These are phyloP conservation scores for Thymus quinquecostatus DNA, from an alignment of 257 asterid species.

Conservation along the genomic window DNA sequence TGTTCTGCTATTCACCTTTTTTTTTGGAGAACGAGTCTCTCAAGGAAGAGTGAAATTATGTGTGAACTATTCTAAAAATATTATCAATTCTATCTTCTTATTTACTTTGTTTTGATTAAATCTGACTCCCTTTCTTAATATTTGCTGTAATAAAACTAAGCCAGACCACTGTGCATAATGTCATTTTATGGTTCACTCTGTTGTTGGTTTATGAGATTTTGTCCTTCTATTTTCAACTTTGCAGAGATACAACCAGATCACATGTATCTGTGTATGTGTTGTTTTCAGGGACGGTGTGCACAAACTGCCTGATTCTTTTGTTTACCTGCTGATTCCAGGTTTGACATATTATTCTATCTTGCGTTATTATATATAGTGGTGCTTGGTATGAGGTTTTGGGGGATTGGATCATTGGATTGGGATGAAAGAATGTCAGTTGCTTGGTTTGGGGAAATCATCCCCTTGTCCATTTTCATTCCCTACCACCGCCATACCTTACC, in stretches of 20 bases:
- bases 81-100: no score
- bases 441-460: background rate
- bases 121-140: background rate
- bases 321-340: constrained; percentile 97
- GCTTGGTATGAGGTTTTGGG: background rate
- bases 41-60: background rate
- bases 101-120: background rate
- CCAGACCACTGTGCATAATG: constrained; percentile 8
- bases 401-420: background rate
- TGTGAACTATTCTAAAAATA: background rate
- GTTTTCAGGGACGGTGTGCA: constrained; percentile 81
- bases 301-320: constrained; percentile 73
- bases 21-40: background rate
- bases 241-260: constrained; percentile 28
- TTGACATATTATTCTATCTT: constrained; percentile 11
- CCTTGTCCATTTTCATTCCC: background rate
- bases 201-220: constrained; percentile 16
- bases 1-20: background rate
- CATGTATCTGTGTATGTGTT: constrained; percentile 31
- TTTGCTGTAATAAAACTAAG: background rate
- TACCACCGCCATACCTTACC: no score
- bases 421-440: background rate
- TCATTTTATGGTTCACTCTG: constrained; percentile 5
- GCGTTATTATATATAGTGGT: background rate
- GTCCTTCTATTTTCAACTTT: constrained; percentile 26